Conservation (phyloP, 768 basidiomycete genomes). For the Tephrocybe rancida region DNA sequence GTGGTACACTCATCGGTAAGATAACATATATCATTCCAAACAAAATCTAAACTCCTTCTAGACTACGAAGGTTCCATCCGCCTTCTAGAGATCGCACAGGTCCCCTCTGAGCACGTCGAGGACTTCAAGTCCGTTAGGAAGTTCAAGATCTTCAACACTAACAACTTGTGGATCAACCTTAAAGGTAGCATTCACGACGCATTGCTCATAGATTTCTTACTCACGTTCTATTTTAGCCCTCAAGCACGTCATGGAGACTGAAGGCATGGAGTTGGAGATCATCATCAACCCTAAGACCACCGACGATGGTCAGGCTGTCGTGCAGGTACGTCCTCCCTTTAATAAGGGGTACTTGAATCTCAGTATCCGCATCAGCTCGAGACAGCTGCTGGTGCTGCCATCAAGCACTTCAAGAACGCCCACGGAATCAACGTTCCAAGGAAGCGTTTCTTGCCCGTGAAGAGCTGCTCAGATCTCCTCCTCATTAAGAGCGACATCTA, state of each 20-base stretch:
- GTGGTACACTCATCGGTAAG: constrained; percentile 79
- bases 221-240: constrained; percentile 51
- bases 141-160: constrained; percentile 94
- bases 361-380: constrained; percentile 56
- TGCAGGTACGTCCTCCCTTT: constrained; percentile 52
- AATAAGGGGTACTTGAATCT: not conserved
- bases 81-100: constrained; percentile 92
- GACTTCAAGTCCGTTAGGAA: constrained; percentile 93
- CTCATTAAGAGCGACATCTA: constrained; percentile 94
- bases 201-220: not conserved
- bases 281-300: constrained; percentile 91
- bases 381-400: constrained; percentile 91
- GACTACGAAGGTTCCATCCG: constrained; percentile 88
- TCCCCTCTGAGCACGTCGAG: constrained; percentile 90
- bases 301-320: constrained; percentile 84
- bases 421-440: constrained; percentile 96
- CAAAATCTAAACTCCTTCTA: constrained; percentile 15
- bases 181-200: constrained; percentile 49
- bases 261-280: constrained; percentile 90
- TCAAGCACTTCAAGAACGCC: constrained; percentile 91
- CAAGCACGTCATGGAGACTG: constrained; percentile 87
- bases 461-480: constrained; percentile 85
- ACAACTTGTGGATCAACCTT: constrained; percentile 81
- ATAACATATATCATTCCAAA: not conserved
- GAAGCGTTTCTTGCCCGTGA: constrained; percentile 90